These are phyloP conservation scores for Adansonia rubrostipa DNA, from an alignment of 441 rosid species.

Conservation along the genomic window DNA sequence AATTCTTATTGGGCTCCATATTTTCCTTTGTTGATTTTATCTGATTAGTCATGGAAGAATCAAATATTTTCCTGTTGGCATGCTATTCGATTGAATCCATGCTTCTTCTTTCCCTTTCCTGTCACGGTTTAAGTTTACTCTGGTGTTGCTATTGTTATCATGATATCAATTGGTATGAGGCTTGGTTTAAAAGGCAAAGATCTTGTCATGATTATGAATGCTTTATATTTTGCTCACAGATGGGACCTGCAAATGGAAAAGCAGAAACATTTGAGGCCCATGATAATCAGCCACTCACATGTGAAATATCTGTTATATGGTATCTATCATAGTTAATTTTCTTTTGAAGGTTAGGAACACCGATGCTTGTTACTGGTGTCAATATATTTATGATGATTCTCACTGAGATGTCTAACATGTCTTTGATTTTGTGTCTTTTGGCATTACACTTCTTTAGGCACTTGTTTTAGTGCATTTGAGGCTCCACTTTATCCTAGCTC, in stretches of 20 bases:
- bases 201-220: neutral
- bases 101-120: neutral
- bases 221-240: neutral
- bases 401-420: constrained; percentile 2
- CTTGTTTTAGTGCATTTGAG: constrained; percentile 72
- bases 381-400: constrained; percentile 16
- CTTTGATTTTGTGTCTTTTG: constrained; percentile 27
- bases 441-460: constrained; percentile 73
- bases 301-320: constrained; percentile 4
- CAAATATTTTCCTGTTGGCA: neutral
- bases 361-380: constrained; percentile 20
- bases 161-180: constrained; percentile 16
- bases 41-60: constrained; percentile 9
- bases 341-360: neutral
- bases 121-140: neutral
- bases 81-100: neutral
- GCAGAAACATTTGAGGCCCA: neutral
- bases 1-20: constrained; percentile 14
- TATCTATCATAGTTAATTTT: constrained; percentile 15
- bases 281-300: neutral
- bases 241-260: constrained; percentile 9
- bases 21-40: neutral
- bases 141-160: neutral
- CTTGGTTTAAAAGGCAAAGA: neutral
- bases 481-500: constrained; percentile 85